Evolutionary conservation across 169 alveolate genomes (phyloP).

Genomic region (Eimeria maxima): DNA sequence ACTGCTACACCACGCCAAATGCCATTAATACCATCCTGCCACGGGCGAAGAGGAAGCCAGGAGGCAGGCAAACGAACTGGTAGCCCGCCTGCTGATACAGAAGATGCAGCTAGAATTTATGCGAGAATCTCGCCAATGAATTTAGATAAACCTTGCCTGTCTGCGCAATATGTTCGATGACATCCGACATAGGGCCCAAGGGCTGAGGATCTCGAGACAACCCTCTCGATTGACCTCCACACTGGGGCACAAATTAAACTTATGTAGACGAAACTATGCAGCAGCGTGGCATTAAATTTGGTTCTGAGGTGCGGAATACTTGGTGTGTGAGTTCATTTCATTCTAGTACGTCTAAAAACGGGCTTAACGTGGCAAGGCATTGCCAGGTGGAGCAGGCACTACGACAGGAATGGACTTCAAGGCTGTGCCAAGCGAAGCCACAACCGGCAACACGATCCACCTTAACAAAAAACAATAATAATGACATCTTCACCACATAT

Average conservation of each 20-base stretch:
- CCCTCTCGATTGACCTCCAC: constrained; percentile 22
- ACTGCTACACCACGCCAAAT: not conserved
- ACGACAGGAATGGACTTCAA: not conserved
- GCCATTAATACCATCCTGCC: not conserved
- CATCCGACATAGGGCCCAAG: not conserved
- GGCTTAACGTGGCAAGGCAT: not conserved
- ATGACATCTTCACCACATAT: no score
- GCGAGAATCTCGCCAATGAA: not conserved
- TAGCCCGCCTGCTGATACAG: not conserved
- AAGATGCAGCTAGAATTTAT: not conserved
- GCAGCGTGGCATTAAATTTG: not conserved
- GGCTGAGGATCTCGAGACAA: not conserved
- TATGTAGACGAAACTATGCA: not conserved
- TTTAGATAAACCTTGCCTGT: not conserved
- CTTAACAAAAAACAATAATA: no score
- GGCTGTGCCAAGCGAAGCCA: not conserved
- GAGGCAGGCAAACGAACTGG: not conserved
- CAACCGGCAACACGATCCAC: no score
- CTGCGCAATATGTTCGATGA: not conserved
- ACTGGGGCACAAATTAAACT: not conserved
- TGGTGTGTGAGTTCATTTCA: not conserved
- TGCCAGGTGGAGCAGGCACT: not conserved
- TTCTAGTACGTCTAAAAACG: not conserved
- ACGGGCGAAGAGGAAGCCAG: not conserved
- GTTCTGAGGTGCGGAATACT: not conserved